Percentiles rank a stretch among this genome's conserved stretches.
Evolutionary conservation across 768 basidiomycete genomes (phyloP).

Genomic region (Mycena latifolia): DNA sequence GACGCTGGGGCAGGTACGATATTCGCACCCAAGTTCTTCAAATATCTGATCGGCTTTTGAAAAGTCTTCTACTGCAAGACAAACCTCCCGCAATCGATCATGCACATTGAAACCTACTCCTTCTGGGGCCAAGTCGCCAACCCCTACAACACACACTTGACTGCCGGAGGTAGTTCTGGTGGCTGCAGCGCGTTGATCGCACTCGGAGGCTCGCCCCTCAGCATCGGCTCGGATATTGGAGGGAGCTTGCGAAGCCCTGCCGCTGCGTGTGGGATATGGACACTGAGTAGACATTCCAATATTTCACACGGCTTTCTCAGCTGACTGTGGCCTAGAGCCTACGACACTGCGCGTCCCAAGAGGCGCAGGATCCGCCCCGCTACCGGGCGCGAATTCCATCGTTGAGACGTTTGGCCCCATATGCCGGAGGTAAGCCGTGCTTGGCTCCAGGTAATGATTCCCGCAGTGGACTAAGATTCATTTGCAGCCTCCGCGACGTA

Average conservation of each 20-base stretch:
- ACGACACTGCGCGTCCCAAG: constrained; percentile 60
- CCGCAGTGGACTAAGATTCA: no score
- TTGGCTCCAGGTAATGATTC: not conserved
- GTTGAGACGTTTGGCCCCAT: constrained; percentile 71
- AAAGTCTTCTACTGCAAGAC: constrained; percentile 59
- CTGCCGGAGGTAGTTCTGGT: constrained; percentile 63
- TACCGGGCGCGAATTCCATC: constrained; percentile 63
- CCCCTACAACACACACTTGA: constrained; percentile 56
- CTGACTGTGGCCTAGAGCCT: constrained; percentile 22
- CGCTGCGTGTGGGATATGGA: constrained; percentile 33
- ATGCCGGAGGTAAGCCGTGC: constrained; percentile 51
- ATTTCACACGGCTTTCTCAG: no score
- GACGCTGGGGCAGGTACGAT: constrained; percentile 54
- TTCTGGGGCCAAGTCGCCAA: constrained; percentile 52
- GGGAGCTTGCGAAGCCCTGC: constrained; percentile 49
- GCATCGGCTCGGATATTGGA: constrained; percentile 54
- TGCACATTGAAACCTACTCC: constrained; percentile 50
- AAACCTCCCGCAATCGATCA: constrained; percentile 55
- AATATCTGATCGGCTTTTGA: constrained; percentile 10
- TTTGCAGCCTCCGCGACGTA: constrained; percentile 43
- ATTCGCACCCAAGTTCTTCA: constrained; percentile 39
- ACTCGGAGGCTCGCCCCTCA: constrained; percentile 57
- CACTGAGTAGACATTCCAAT: constrained; percentile 17
- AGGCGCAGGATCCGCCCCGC: constrained; percentile 51
- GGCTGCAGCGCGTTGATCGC: constrained; percentile 64